Evolutionary conservation across 768 basidiomycete genomes (phyloP).

Genomic region (Dioszegia hungarica): DNA sequence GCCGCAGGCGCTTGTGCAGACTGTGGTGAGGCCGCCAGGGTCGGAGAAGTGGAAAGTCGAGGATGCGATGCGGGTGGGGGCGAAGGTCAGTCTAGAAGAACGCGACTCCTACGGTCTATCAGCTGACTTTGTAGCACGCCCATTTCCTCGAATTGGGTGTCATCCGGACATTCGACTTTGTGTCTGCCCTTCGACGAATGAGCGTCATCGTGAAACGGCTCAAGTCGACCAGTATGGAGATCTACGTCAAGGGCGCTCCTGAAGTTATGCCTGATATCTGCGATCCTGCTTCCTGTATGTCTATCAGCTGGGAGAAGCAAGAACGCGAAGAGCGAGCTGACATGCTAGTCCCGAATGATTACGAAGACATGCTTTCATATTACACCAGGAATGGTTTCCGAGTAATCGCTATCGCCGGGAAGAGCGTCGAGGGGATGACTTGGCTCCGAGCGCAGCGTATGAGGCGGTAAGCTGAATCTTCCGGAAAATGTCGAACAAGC

Average conservation of each 20-base stretch:
- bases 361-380: slow-evolving; percentile 90
- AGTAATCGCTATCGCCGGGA: slow-evolving; percentile 96
- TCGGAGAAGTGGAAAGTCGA: slow-evolving; percentile 82
- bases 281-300: slow-evolving; percentile 80
- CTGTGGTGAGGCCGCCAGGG: slow-evolving; percentile 93
- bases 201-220: slow-evolving; percentile 95
- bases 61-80: slow-evolving; percentile 80
- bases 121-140: slow-evolving; percentile 62
- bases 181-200: slow-evolving; percentile 88
- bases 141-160: slow-evolving; percentile 97
- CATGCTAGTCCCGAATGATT: slow-evolving; percentile 80
- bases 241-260: slow-evolving; percentile 98
- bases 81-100: slow-evolving; percentile 57
- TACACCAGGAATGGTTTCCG: slow-evolving; percentile 96
- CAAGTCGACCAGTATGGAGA: slow-evolving; percentile 90
- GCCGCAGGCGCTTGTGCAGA: slow-evolving; percentile 87
- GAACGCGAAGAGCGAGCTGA: background rate
- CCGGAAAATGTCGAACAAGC: background rate
- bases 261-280: slow-evolving; percentile 97
- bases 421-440: slow-evolving; percentile 83
- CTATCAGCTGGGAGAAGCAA: background rate
- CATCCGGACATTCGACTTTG: slow-evolving; percentile 92
- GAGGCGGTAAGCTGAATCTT: slow-evolving; percentile 63
- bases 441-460: slow-evolving; percentile 97
- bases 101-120: background rate